Percentiles rank a stretch among this genome's conserved stretches.
Evolutionary conservation across 2,329 filamentous ascomycete species (phyloP).

Genomic region (Fusarium brevicatenulatum): DNA sequence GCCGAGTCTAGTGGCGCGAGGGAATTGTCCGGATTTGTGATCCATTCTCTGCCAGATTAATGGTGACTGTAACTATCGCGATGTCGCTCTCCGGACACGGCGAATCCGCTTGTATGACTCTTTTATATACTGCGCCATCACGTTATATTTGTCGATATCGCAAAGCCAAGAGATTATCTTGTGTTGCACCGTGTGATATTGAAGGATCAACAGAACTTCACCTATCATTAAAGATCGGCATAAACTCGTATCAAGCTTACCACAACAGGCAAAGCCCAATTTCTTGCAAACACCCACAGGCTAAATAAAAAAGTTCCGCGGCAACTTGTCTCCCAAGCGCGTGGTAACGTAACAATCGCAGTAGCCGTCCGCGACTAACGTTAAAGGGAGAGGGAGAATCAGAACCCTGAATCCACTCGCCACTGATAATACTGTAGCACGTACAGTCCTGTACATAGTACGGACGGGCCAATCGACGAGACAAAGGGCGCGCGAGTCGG

Average conservation of each 20-base stretch:
- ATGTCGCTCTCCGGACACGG: constrained; percentile 16
- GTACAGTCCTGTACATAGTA: not conserved
- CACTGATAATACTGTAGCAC: not conserved
- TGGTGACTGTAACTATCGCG: constrained; percentile 3
- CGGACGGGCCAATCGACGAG: constrained; percentile 1
- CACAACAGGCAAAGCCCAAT: not conserved
- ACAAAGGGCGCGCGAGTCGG: constrained; percentile 10
- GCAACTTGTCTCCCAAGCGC: constrained; percentile 4
- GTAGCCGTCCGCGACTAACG: not conserved
- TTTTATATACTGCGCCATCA: not conserved
- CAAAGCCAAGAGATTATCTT: not conserved
- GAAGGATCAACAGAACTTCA: not conserved
- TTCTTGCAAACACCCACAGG: not conserved
- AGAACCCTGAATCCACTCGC: constrained; percentile 8
- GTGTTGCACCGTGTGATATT: not conserved
- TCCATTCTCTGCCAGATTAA: not conserved
- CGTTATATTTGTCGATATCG: not conserved
- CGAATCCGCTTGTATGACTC: constrained; percentile 8
- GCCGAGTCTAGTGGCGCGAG: constrained; percentile 20
- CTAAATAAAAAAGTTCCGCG: not conserved
- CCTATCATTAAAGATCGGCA: not conserved
- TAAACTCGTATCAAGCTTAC: not conserved
- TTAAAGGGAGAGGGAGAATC: not conserved
- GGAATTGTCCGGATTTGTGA: constrained; percentile 12
- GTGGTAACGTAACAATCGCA: constrained; percentile 23